phyloP scores from a whole-genome alignment of 2,329 filamentous ascomycete genomes.

The Diaporthe australafricana region DNA sequence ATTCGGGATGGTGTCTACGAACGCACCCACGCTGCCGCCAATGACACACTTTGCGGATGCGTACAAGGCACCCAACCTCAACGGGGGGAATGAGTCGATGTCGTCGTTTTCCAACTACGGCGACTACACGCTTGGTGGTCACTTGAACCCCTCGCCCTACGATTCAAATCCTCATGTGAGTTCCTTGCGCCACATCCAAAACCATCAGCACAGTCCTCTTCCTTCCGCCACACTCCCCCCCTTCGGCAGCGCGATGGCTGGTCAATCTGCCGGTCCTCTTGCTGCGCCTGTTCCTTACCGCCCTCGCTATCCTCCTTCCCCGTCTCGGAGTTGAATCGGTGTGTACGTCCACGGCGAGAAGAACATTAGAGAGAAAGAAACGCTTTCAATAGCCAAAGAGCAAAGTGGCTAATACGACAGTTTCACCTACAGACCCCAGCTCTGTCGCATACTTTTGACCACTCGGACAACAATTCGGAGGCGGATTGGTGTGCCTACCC shows the following conservation, averaged over 20 bases:
- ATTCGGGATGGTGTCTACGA: slow-evolving; percentile 66
- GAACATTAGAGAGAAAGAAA: slow-evolving; percentile 25
- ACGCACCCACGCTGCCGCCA: slow-evolving; percentile 71
- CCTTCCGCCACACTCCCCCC: slow-evolving; percentile 43
- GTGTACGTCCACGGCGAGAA: slow-evolving; percentile 25
- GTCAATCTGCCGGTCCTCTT: slow-evolving; percentile 34
- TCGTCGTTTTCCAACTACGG: slow-evolving; percentile 75
- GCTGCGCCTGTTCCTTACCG: slow-evolving; percentile 39
- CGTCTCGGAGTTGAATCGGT: slow-evolving; percentile 32
- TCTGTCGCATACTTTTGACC: slow-evolving; percentile 79
- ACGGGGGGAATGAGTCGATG: slow-evolving; percentile 69
- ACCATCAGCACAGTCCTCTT: slow-evolving; percentile 41
- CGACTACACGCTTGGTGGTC: slow-evolving; percentile 72
- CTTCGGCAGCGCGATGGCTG: slow-evolving; percentile 35
- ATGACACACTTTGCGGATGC: slow-evolving; percentile 73
- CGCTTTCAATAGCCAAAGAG: slow-evolving; percentile 26
- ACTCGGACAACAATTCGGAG: slow-evolving; percentile 73
- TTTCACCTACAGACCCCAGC: slow-evolving; percentile 74
- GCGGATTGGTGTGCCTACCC: slow-evolving; percentile 72
- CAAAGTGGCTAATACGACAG: slow-evolving; percentile 58
- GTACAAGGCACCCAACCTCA: slow-evolving; percentile 74
- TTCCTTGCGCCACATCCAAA: slow-evolving; percentile 60
- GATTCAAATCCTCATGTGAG: slow-evolving; percentile 82
- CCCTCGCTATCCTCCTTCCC: slow-evolving; percentile 38
- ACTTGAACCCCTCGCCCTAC: slow-evolving; percentile 73